Conservation (phyloP, 2,329 filamentous ascomycete genomes). For the Talaromyces sp. region DNA sequence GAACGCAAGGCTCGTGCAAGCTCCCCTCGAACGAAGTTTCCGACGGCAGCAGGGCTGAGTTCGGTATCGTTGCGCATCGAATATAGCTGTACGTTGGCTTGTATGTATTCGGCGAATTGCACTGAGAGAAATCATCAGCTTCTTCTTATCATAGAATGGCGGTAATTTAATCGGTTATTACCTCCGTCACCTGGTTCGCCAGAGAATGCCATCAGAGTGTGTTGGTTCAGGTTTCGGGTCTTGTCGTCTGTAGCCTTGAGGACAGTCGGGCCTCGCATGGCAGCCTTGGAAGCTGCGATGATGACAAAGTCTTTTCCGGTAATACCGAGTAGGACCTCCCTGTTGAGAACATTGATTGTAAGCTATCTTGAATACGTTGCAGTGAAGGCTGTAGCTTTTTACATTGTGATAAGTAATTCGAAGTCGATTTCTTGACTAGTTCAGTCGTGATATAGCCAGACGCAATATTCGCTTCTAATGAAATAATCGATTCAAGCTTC, state of each 20-base stretch:
- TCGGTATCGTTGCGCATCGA: constrained; percentile 96
- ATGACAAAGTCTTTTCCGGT: constrained; percentile 99
- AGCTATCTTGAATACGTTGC: not conserved
- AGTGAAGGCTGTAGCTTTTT: constrained; percentile 10
- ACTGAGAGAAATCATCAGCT: constrained; percentile 54
- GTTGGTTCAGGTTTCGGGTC: constrained; percentile 85
- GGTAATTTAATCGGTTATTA: constrained; percentile 36
- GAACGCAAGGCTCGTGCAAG: constrained; percentile 87
- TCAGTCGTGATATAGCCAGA: not conserved
- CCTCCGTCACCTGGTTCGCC: constrained; percentile 95
- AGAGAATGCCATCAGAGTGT: constrained; percentile 91
- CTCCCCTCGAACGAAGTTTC: constrained; percentile 90
- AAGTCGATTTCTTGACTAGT: not conserved
- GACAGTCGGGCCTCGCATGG: constrained; percentile 94
- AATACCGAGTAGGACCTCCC: constrained; percentile 97
- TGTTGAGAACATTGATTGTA: constrained; percentile 37
- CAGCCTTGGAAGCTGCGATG: constrained; percentile 94
- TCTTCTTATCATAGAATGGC: constrained; percentile 24
- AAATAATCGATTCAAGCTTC: not conserved
- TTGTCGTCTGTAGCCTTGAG: constrained; percentile 96
- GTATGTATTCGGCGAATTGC: constrained; percentile 98
- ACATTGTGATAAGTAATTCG: constrained; percentile 16
- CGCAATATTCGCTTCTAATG: not conserved
- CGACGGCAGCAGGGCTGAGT: constrained; percentile 81
- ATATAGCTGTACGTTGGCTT: constrained; percentile 97